Conservation (phyloP, 192 early-diverging fungal genomes). For the Oehlia diaphana region DNA sequence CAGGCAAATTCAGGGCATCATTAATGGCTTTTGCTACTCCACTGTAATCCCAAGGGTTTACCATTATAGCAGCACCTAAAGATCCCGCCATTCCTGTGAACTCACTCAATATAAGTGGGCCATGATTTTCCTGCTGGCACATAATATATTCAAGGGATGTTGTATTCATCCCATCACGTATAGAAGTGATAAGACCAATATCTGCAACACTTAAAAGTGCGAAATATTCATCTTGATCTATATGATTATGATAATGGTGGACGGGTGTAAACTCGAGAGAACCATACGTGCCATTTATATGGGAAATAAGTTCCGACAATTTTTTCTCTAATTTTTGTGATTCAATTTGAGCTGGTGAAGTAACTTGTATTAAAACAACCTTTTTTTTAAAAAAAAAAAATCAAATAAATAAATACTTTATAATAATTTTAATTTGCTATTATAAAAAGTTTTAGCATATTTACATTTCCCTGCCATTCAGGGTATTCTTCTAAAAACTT, state of each 20-base stretch:
- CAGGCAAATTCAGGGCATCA: constrained; percentile 64
- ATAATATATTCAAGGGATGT: constrained; percentile 92
- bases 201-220: constrained; percentile 93
- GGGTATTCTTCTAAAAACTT: constrained; percentile 88
- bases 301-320: constrained; percentile 86
- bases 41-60: constrained; percentile 86
- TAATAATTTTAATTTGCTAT: neutral
- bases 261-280: constrained; percentile 95
- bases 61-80: constrained; percentile 75
- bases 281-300: constrained; percentile 94
- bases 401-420: neutral
- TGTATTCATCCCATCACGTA: constrained; percentile 98
- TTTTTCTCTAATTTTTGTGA: constrained; percentile 73
- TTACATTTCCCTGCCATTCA: constrained; percentile 85
- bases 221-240: constrained; percentile 96
- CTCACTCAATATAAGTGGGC: constrained; percentile 90
- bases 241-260: constrained; percentile 87
- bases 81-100: constrained; percentile 94
- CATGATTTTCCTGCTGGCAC: constrained; percentile 84
- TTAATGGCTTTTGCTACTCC: constrained; percentile 80
- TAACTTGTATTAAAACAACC: constrained; percentile 95
- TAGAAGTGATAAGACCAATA: constrained; percentile 84
- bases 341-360: constrained; percentile 77
- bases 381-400: constrained; percentile 12
- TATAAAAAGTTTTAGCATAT: neutral